Evolutionary conservation across 2,329 filamentous ascomycete genomes (phyloP).

Genomic region (Blastomyces parvus): DNA sequence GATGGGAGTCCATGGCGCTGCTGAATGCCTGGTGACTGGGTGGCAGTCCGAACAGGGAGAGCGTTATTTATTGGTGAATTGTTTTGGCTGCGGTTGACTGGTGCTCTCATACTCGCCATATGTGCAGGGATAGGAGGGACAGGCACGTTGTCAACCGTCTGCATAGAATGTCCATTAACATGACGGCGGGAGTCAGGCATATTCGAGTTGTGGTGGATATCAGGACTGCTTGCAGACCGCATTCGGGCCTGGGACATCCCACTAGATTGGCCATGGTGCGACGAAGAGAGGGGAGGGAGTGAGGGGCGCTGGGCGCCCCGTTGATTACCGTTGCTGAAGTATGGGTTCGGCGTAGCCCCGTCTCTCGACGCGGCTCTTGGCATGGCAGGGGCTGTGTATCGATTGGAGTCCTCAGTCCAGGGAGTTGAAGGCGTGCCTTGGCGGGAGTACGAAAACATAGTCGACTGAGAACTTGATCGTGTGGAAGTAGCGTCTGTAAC

Average conservation of each 20-base stretch:
- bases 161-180: constrained; percentile 47
- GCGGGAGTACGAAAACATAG: constrained; percentile 72
- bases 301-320: constrained; percentile 58
- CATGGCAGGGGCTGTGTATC: constrained; percentile 83
- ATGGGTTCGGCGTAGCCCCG: constrained; percentile 55
- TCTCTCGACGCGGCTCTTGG: constrained; percentile 72
- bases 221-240: constrained; percentile 88
- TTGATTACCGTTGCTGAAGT: constrained; percentile 53
- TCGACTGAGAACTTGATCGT: constrained; percentile 43
- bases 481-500: constrained; percentile 58
- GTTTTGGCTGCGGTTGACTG: constrained; percentile 68
- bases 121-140: constrained; percentile 70
- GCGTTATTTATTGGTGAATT: constrained; percentile 64
- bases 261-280: constrained; percentile 42
- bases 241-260: constrained; percentile 57
- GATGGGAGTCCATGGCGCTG: constrained; percentile 36
- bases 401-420: constrained; percentile 59
- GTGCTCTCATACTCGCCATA: constrained; percentile 48
- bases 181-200: constrained; percentile 42
- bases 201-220: constrained; percentile 63
- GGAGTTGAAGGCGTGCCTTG: constrained; percentile 53
- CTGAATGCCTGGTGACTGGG: constrained; percentile 60
- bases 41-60: constrained; percentile 57
- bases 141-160: constrained; percentile 50
- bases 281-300: constrained; percentile 58